These are phyloP conservation scores for Ascobolus immersus DNA, from an alignment of 495 filamentous ascomycete genomes.

Conservation along the genomic window DNA sequence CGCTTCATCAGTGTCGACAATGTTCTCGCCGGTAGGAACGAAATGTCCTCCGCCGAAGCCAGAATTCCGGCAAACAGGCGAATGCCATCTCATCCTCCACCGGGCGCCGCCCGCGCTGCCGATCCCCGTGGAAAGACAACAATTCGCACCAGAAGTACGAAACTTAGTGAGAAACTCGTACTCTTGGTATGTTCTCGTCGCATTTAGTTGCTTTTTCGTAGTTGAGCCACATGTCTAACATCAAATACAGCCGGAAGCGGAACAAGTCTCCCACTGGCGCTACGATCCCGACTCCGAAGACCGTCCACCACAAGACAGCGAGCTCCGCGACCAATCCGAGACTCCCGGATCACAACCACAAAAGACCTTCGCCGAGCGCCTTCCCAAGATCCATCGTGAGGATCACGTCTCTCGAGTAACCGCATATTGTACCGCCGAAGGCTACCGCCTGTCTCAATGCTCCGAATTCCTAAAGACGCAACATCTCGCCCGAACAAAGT, in stretches of 20 bases:
- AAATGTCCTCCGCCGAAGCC: conserved; percentile 80
- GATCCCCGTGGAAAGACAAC: conserved; percentile 31
- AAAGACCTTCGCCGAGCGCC: conserved; percentile 81
- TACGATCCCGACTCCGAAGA: conserved; percentile 27
- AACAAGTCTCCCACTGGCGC: conserved; percentile 26
- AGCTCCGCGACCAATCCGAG: conserved; percentile 35
- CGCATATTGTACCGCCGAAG: conserved; percentile 89
- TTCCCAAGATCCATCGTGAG: conserved; percentile 67
- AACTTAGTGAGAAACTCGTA: conserved; percentile 84
- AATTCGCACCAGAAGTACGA: conserved; percentile 66
- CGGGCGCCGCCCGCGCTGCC: conserved; percentile 15
- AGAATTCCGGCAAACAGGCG: conserved; percentile 22
- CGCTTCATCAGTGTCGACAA: conserved; percentile 90
- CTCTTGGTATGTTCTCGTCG: too few species aligned
- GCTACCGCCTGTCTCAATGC: conserved; percentile 62
- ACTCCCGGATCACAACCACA: conserved; percentile 20
- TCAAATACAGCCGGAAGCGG: conserved; percentile 46
- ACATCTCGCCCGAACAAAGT: conserved; percentile 82
- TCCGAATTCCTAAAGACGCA: conserved; percentile 67
- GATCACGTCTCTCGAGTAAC: conserved; percentile 77
- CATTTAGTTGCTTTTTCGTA: too few species aligned
- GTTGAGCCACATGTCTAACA: too few species aligned
- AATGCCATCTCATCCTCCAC: conserved; percentile 17
- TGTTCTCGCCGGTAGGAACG: conserved; percentile 75
- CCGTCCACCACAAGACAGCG: conserved; percentile 54